These are phyloP conservation scores for Calycina marina DNA, from an alignment of 2,329 filamentous ascomycete genomes.

Conservation along the genomic window DNA sequence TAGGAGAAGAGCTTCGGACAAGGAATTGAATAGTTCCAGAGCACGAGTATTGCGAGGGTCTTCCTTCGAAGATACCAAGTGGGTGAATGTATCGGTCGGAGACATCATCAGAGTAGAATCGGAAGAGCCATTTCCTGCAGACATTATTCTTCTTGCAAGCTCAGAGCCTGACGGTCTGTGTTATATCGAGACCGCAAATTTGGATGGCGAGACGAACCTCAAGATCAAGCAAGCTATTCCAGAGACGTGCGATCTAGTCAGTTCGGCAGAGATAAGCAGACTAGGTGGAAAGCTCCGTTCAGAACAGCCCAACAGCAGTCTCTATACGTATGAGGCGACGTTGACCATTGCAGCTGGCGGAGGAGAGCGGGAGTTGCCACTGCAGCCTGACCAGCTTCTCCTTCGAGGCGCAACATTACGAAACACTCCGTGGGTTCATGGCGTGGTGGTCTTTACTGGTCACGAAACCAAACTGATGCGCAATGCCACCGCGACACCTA, in stretches of 20 bases:
- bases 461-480: constrained; percentile 99
- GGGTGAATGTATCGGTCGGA: constrained; percentile 86
- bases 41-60: constrained; percentile 73
- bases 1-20: constrained; percentile 76
- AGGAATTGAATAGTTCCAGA: constrained; percentile 74
- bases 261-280: constrained; percentile 69
- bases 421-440: constrained; percentile 96
- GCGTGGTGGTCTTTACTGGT: constrained; percentile 89
- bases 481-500: constrained; percentile 91
- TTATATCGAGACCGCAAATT: constrained; percentile 96
- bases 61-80: constrained; percentile 72
- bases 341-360: constrained; percentile 81
- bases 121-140: constrained; percentile 87
- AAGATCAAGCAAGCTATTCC: constrained; percentile 98
- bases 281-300: constrained; percentile 78
- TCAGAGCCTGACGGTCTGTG: constrained; percentile 95
- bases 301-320: constrained; percentile 93
- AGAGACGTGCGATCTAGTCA: constrained; percentile 80
- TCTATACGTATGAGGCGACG: constrained; percentile 97
- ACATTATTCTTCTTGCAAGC: constrained; percentile 80
- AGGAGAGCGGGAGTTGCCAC: constrained; percentile 79
- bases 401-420: constrained; percentile 84
- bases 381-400: constrained; percentile 85
- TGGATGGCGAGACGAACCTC: constrained; percentile 94
- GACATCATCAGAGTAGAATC: constrained; percentile 89